Evolutionary conservation across 2,329 filamentous ascomycete species (phyloP).

Genomic region (Ascochyta koolunga): DNA sequence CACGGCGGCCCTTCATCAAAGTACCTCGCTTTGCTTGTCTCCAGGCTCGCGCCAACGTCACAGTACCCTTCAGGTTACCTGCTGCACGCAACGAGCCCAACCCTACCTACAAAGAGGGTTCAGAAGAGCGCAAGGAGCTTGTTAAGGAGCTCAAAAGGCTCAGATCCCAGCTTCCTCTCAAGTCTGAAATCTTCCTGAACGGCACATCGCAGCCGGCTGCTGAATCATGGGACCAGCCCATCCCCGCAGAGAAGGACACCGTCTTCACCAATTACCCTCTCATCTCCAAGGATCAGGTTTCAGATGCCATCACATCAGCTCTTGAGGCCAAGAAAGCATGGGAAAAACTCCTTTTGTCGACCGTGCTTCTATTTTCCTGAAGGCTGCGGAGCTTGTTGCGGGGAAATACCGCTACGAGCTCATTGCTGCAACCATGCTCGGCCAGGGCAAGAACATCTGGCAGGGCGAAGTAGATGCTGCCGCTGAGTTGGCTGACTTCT

Average conservation of each 20-base stretch:
- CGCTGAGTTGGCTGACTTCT: constrained; percentile 88
- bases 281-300: constrained; percentile 75
- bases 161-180: constrained; percentile 33
- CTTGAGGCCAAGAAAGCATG: constrained; percentile 82
- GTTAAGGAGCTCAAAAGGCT: constrained; percentile 34
- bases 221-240: constrained; percentile 34
- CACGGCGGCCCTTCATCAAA: constrained; percentile 20
- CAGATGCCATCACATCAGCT: constrained; percentile 78
- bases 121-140: constrained; percentile 32
- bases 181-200: constrained; percentile 35
- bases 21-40: constrained; percentile 17
- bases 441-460: constrained; percentile 97
- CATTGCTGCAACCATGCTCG: constrained; percentile 92
- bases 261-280: constrained; percentile 82
- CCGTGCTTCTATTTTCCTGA: constrained; percentile 89
- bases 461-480: constrained; percentile 96
- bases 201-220: constrained; percentile 32
- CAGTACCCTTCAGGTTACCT: constrained; percentile 37
- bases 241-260: constrained; percentile 62
- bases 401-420: constrained; percentile 94
- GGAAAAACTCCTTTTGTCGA: constrained; percentile 88
- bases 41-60: constrained; percentile 34
- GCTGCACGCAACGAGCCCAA: constrained; percentile 39
- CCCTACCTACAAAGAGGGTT: constrained; percentile 37
- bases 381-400: constrained; percentile 86